Percentiles rank a stretch among this genome's conserved stretches.
Conservation (phyloP, 108 stramenopile genomes). For the Cyclotella choctawhatcheeana region DNA sequence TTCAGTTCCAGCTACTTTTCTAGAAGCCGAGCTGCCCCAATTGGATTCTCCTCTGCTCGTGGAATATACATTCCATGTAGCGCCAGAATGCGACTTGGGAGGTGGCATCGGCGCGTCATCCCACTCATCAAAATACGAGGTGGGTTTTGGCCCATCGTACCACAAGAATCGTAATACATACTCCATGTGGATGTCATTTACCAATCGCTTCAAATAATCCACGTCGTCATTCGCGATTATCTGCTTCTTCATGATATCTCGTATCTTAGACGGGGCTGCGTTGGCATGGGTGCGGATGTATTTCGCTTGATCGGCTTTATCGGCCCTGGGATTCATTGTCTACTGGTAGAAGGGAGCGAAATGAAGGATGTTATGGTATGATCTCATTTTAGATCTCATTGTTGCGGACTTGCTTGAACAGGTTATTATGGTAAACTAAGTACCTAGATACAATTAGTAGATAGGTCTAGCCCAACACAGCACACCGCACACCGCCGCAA, state of each 20-base stretch:
- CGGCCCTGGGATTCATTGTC: too few species aligned
- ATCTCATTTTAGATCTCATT: too few species aligned
- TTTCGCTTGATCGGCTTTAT: too few species aligned
- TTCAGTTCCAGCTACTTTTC: neutral
- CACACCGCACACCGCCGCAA: too few species aligned
- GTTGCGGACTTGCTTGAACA: too few species aligned
- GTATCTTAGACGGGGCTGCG: conserved; percentile 31
- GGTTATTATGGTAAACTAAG: too few species aligned
- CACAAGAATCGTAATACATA: conserved; percentile 46
- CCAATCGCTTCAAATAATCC: conserved; percentile 29
- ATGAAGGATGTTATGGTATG: too few species aligned
- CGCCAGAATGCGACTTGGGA: neutral
- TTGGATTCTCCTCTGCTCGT: conserved; percentile 9
- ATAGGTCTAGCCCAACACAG: too few species aligned
- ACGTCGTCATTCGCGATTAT: conserved; percentile 34
- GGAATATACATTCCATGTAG: neutral
- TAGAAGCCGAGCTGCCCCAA: conserved; percentile 2
- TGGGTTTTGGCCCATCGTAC: conserved; percentile 43
- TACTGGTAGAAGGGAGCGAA: too few species aligned
- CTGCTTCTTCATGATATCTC: conserved; percentile 30
- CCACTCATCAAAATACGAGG: neutral
- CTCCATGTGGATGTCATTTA: conserved; percentile 35
- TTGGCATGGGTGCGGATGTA: conserved; percentile 40
- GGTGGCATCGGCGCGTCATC: neutral
- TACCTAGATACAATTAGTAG: too few species aligned